Base-by-base conservation (phyloP, 768 basidiomycete genomes). In the Agaricus blazei region DNA sequence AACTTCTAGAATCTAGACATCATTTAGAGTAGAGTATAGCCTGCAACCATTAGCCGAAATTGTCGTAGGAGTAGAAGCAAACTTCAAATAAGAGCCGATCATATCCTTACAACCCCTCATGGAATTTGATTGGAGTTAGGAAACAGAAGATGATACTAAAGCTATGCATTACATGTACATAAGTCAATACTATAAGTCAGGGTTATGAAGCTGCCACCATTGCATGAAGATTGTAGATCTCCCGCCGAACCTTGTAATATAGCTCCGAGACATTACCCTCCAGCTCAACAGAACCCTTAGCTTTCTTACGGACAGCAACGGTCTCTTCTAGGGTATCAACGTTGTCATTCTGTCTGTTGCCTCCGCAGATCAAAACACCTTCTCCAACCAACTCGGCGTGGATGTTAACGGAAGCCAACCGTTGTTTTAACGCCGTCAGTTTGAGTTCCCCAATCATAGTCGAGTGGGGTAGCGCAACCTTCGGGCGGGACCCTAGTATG, bases 401-500 rank as follows among this genome's bases (percentile, higher is more conserved):
- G 45, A 98, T 84, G 9, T 87, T 86, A 2, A 92, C 72, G 1
- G 82, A 69, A 4, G 84, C 77, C 23, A 99, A 76, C 4, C 86
- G 83, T n/a, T 85, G 68, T 69, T 98, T 97, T 46, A 99, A 79
- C 1, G 83, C 81, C 0, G 93, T 94, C 28, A 99, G 76, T 67
- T 97, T 94, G 41, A 99, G 81, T 64, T 98, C 97, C 49, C 97
- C 97, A 54, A 99, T 97, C 87, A 98, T 96, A 6, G 95, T 90
- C 0, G 96, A 95, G 57, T 85, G 83, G 1, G 93, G 92, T 2
- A 98, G 75, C 2, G 82, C 72, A 9, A 81, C 77, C 19, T 80
- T 73, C 14, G 84, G 78, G 29, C 89, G 82, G n/a, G 84, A 79
- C 15, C 87, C 88, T 23, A 90, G 77, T 34, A 75, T 73, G 19